Evolutionary conservation across 768 basidiomycete species (phyloP).

Genomic region (Suillus brevipes): DNA sequence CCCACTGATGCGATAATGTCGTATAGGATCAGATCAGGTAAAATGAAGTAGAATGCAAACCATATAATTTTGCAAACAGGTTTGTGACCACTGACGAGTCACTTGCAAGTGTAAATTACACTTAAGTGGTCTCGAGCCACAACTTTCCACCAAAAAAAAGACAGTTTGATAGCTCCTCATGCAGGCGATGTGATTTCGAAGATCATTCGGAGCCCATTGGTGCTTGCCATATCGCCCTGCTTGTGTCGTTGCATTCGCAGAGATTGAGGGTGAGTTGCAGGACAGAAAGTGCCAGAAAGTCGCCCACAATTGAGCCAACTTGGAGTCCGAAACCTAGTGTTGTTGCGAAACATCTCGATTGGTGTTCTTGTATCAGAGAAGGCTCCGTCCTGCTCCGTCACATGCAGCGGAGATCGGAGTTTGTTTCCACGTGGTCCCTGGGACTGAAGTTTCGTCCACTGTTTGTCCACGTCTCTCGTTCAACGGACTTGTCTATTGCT

Average conservation of each 20-base stretch:
- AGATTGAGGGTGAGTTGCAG: not conserved
- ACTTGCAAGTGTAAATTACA: not conserved
- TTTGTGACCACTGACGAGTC: not conserved
- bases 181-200: not conserved
- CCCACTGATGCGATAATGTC: not conserved
- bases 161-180: not conserved
- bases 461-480: slow-evolving; percentile 6
- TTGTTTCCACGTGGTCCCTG: slow-evolving; percentile 6
- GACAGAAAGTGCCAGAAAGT: not conserved
- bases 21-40: not conserved
- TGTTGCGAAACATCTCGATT: not conserved
- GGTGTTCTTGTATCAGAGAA: not conserved
- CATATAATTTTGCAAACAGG: not conserved
- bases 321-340: not conserved
- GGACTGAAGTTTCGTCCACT: slow-evolving; percentile 5
- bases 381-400: not conserved
- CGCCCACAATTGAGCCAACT: not conserved
- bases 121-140: not conserved
- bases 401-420: slow-evolving; percentile 2
- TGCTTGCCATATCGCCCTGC: not conserved
- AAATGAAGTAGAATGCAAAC: not conserved
- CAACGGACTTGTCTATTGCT: slow-evolving; percentile 7
- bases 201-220: not conserved
- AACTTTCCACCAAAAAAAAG: not conserved
- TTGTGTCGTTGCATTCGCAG: not conserved